A percentile compares a stretch with the other conserved stretches of the same genome.
Conservation (phyloP, 2,329 filamentous ascomycete genomes). For the Parascedosporium putredinis region DNA sequence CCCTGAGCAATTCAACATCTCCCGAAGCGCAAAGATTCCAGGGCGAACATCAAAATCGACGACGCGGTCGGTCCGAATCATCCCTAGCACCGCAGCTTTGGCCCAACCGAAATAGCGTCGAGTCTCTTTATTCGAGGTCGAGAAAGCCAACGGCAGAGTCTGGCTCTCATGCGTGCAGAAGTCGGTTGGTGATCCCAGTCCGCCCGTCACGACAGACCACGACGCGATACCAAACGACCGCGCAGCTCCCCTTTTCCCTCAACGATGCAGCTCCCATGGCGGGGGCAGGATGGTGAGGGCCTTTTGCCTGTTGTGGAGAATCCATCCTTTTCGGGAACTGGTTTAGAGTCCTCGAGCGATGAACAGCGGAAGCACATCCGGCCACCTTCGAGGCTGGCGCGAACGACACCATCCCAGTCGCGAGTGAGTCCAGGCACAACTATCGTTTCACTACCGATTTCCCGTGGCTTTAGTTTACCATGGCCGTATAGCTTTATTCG, state of each 20-base stretch:
- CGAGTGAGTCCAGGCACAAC: slow-evolving; percentile 30
- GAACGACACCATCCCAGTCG: slow-evolving; percentile 45
- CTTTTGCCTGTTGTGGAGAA: slow-evolving; percentile 6
- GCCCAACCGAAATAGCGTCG: not conserved
- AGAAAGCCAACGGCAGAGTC: not conserved
- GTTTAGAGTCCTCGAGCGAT: slow-evolving; percentile 13
- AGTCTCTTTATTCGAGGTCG: too few species aligned
- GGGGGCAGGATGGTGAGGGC: slow-evolving; percentile 6
- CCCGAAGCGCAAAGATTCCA: too few species aligned
- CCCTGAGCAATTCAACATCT: too few species aligned
- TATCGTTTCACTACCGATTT: too few species aligned
- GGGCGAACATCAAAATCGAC: too few species aligned
- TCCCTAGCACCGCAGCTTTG: too few species aligned
- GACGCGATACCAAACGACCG: too few species aligned
- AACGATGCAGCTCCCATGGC: slow-evolving; percentile 9
- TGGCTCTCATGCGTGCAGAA: slow-evolving; percentile 1
- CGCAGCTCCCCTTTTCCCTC: not conserved
- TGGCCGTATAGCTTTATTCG: too few species aligned
- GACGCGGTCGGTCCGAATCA: too few species aligned
- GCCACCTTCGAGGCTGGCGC: slow-evolving; percentile 24
- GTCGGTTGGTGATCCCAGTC: not conserved
- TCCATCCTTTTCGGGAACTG: slow-evolving; percentile 10
- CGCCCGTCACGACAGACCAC: not conserved
- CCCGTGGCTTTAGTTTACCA: too few species aligned
- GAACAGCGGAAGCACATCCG: slow-evolving; percentile 20